Conservation (phyloP, 2,329 filamentous ascomycete species). For the Fusarium tupiense region DNA sequence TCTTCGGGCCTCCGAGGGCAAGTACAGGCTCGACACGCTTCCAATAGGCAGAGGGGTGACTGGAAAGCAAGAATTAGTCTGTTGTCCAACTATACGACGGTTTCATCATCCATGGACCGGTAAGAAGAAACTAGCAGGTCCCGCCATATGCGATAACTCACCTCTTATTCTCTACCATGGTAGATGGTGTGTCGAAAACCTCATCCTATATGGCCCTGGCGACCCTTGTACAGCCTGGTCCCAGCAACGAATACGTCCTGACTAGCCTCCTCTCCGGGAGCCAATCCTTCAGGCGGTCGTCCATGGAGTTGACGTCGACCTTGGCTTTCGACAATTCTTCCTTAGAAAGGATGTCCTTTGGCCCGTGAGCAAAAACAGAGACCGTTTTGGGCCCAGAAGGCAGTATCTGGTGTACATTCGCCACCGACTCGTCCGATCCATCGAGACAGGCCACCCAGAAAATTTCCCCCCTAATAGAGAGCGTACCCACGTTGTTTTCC, state of each 20-base stretch:
- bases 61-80: not conserved
- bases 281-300: too few relatives aligned
- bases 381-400: too few relatives aligned
- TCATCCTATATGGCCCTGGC: not conserved
- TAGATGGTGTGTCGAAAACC: not conserved
- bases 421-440: not conserved
- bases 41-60: not conserved
- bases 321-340: too few relatives aligned
- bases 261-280: too few relatives aligned
- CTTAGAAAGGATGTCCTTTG: too few relatives aligned
- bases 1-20: not conserved
- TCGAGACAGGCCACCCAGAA: not conserved
- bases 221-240: too few relatives aligned
- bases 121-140: rapidly evolving
- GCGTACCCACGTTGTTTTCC: not conserved
- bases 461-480: too few relatives aligned
- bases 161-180: not conserved
- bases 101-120: not conserved
- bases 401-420: rapidly evolving
- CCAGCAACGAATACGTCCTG: rapidly evolving
- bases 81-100: rapidly evolving
- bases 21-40: too few relatives aligned
- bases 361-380: too few relatives aligned
- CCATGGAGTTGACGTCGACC: too few relatives aligned
- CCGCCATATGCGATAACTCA: not conserved